Evolutionary conservation across 371 early-diverging fungal genomes (phyloP).

Genomic region (Hamiltosporidium tvaerminnensis): DNA sequence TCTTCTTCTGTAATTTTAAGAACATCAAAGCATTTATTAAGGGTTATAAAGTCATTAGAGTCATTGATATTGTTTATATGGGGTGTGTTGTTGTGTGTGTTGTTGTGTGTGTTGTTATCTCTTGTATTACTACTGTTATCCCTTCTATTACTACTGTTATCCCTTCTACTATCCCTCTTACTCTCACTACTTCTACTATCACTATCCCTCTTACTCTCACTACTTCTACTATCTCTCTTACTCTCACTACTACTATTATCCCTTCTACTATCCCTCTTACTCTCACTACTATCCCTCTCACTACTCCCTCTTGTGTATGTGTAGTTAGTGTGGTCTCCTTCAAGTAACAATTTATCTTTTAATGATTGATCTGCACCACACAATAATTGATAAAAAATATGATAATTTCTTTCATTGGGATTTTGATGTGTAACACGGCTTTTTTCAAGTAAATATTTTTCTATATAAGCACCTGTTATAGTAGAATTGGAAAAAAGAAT

Average conservation of each 20-base stretch:
- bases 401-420: slow-evolving; percentile 79
- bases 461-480: slow-evolving; percentile 85
- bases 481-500: slow-evolving; percentile 78
- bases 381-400: slow-evolving; percentile 89
- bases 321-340: background rate
- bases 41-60: slow-evolving; percentile 1
- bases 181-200: slow-evolving; percentile 48
- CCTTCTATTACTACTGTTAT: background rate
- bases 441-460: slow-evolving; percentile 88
- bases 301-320: too few relatives aligned
- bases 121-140: background rate
- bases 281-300: background rate
- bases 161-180: slow-evolving; percentile 7
- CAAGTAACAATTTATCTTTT: slow-evolving; percentile 29
- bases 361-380: slow-evolving; percentile 63
- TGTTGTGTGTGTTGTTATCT: background rate
- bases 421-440: slow-evolving; percentile 81
- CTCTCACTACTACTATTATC: background rate
- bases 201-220: slow-evolving; percentile 25
- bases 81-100: background rate
- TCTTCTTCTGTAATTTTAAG: slow-evolving; percentile 66
- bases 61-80: background rate
- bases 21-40: slow-evolving; percentile 62
- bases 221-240: background rate
- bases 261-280: background rate